Conservation (phyloP, 1,139 yeast genomes). For the Kazachstania sp. region DNA sequence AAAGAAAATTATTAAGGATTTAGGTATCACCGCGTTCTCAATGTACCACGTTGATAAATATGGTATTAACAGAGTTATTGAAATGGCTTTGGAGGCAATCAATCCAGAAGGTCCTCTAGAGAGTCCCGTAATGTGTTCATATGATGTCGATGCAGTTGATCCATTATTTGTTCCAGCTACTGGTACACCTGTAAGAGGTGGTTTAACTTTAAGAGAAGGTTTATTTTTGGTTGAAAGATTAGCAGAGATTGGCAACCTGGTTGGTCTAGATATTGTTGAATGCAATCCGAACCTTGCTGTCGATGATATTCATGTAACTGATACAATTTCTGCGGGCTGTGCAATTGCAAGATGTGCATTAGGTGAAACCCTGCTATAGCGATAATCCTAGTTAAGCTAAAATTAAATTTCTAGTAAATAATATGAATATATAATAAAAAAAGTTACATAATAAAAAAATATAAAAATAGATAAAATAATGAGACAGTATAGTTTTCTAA, state of each 20-base stretch:
- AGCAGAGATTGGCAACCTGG: slow-evolving; percentile 78
- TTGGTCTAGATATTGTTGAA: slow-evolving; percentile 87
- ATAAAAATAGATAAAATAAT: neutral
- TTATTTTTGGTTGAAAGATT: slow-evolving; percentile 85
- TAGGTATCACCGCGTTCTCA: slow-evolving; percentile 77
- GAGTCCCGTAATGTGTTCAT: slow-evolving; percentile 79
- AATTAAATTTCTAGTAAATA: neutral
- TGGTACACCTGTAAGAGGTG: slow-evolving; percentile 97
- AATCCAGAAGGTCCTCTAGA: slow-evolving; percentile 50
- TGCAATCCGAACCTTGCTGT: slow-evolving; percentile 87
- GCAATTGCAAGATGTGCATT: slow-evolving; percentile 90
- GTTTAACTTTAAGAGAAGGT: slow-evolving; percentile 89
- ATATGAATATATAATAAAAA: neutral
- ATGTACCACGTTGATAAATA: slow-evolving; percentile 95
- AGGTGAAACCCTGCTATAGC: slow-evolving; percentile 76
- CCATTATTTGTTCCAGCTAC: slow-evolving; percentile 94
- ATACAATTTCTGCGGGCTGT: slow-evolving; percentile 84
- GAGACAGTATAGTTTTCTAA: slow-evolving; percentile 13
- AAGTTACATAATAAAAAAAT: too few species aligned
- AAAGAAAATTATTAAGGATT: slow-evolving; percentile 58
- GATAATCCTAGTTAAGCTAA: neutral
- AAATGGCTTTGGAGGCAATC: slow-evolving; percentile 76
- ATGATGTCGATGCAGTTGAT: slow-evolving; percentile 95
- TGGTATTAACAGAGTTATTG: slow-evolving; percentile 86
- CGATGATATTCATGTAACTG: slow-evolving; percentile 63